Conservation (phyloP, 192 early-diverging fungal species). For the Podila clonocystis region DNA sequence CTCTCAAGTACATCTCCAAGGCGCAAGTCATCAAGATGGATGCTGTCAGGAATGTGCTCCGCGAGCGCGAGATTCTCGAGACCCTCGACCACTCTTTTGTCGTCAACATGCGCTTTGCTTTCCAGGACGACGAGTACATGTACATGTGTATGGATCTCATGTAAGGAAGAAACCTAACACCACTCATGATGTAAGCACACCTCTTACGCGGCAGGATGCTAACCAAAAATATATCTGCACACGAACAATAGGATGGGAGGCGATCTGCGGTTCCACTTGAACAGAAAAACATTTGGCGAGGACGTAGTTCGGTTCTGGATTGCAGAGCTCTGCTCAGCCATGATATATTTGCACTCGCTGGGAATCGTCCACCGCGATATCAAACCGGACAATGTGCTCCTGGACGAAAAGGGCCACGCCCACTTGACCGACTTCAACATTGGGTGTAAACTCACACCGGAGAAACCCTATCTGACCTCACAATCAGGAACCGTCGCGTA, state of each 20-base stretch:
- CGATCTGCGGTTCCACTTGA: conserved; percentile 84
- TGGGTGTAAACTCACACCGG: conserved; percentile 73
- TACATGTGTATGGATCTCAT: conserved; percentile 93
- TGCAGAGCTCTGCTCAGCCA: conserved; percentile 86
- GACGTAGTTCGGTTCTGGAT: conserved; percentile 84
- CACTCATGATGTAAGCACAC: no score
- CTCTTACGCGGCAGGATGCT: no score
- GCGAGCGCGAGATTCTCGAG: conserved; percentile 82
- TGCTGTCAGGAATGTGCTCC: conserved; percentile 84
- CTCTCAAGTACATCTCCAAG: conserved; percentile 92
- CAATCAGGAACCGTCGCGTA: conserved; percentile 92
- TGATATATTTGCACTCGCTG: conserved; percentile 85
- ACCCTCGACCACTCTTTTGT: conserved; percentile 76
- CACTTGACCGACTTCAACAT: conserved; percentile 98
- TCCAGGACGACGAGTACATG: conserved; percentile 89
- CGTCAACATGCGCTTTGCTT: conserved; percentile 86
- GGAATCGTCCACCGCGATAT: conserved; percentile 91
- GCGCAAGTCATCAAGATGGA: conserved; percentile 85
- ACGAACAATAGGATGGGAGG: conserved; percentile 73
- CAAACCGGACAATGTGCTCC: conserved; percentile 92
- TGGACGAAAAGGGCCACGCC: conserved; percentile 84
- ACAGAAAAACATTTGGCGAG: conserved; percentile 77
- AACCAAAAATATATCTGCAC: no score
- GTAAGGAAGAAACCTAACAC: conserved; percentile 52
- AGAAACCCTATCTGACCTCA: conserved; percentile 75